These are phyloP conservation scores for Sclerospora graminicola DNA, from an alignment of 352 stramenopile species.

Conservation along the genomic window DNA sequence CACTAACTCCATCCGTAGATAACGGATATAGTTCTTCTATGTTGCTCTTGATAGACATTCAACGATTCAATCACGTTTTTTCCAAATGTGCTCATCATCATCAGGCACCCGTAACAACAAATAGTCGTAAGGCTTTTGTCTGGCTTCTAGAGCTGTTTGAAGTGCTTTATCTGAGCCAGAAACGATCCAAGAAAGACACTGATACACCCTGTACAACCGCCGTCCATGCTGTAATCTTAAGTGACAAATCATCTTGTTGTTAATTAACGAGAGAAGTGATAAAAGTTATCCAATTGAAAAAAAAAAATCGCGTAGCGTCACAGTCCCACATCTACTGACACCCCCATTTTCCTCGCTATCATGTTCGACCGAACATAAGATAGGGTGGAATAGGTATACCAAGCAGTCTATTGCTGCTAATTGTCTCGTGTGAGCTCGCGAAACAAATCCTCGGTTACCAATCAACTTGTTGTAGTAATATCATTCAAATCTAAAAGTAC, in stretches of 20 bases:
- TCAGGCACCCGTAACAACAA: constrained; percentile 54
- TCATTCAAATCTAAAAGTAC: constrained; percentile 89
- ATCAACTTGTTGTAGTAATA: constrained; percentile 79
- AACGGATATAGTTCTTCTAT: constrained; percentile 44
- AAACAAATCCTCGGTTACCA: constrained; percentile 2
- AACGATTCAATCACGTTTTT: constrained; percentile 49
- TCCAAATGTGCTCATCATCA: constrained; percentile 25
- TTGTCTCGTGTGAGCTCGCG: neutral
- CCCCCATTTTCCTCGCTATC: constrained; percentile 86
- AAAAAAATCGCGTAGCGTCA: constrained; percentile 90
- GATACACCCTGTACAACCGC: constrained; percentile 91
- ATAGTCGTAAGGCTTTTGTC: constrained; percentile 63
- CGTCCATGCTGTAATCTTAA: constrained; percentile 41
- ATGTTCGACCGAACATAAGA: constrained; percentile 94
- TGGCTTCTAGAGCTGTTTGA: constrained; percentile 56
- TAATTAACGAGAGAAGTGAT: constrained; percentile 75
- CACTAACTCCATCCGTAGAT: constrained; percentile 6
- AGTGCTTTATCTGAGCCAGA: constrained; percentile 91
- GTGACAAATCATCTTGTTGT: constrained; percentile 5
- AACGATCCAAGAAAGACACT: constrained; percentile 92
- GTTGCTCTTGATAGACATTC: constrained; percentile 39
- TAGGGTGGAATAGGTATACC: constrained; percentile 57
- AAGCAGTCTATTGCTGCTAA: constrained; percentile 10
- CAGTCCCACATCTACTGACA: constrained; percentile 47
- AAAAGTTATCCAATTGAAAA: constrained; percentile 89